Conservation (phyloP, 768 basidiomycete species). For the Lentinula raphanica region DNA sequence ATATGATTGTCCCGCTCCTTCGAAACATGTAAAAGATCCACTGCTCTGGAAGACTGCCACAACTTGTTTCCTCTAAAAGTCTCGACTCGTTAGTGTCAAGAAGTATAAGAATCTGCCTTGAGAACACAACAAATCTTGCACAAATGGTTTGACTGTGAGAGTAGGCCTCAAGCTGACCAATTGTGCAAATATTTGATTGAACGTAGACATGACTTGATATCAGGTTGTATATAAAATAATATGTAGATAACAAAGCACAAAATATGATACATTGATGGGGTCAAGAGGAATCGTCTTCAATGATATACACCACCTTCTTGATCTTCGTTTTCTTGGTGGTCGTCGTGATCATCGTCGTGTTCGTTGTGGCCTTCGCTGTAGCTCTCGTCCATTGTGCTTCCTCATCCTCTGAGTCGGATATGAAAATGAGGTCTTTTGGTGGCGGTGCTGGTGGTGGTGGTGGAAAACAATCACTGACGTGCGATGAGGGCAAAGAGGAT, state of each 20-base stretch:
- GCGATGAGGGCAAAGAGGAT: background rate
- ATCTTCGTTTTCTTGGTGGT: background rate
- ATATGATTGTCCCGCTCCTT: conserved; percentile 89
- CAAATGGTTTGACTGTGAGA: too few species aligned
- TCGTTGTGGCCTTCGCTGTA: too few species aligned
- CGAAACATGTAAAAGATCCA: conserved; percentile 78
- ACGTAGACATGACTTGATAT: too few species aligned
- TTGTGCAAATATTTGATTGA: too few species aligned
- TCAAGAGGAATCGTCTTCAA: background rate
- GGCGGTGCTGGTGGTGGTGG: too few species aligned
- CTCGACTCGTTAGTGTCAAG: too few species aligned
- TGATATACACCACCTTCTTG: background rate
- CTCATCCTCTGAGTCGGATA: background rate
- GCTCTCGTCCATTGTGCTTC: too few species aligned
- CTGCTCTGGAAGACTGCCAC: conserved; percentile 96
- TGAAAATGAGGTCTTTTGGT: background rate
- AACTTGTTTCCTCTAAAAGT: conserved; percentile 69
- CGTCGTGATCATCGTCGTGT: background rate
- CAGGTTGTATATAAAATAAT: too few species aligned
- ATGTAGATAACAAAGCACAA: background rate
- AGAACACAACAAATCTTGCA: too few species aligned
- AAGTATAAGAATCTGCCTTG: too few species aligned
- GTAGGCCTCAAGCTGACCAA: too few species aligned
- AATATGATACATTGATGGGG: background rate
- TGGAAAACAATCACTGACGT: background rate